Conservation (phyloP, 805 yeast genomes). For the Hanseniaspora taiwanica region DNA sequence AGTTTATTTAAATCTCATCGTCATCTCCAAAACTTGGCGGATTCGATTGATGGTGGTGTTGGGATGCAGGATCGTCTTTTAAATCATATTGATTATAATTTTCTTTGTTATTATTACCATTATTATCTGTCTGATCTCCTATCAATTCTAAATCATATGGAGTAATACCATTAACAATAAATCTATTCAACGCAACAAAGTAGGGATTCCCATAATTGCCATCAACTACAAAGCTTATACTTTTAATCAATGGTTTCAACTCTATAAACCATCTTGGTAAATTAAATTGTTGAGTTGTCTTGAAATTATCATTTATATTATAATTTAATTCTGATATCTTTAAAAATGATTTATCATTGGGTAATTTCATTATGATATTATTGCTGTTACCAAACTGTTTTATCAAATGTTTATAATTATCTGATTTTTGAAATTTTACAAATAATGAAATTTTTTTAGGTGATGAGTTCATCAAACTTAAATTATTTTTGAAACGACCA, state of each 20-base stretch:
- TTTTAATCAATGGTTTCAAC: slow-evolving; percentile 19
- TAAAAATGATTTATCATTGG: slow-evolving; percentile 13
- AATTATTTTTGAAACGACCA: slow-evolving; percentile 24
- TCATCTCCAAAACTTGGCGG: slow-evolving; percentile 1
- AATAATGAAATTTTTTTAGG: slow-evolving; percentile 25
- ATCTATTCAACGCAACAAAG: slow-evolving; percentile 26
- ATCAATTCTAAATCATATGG: slow-evolving; percentile 21
- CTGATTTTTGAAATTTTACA: slow-evolving; percentile 12
- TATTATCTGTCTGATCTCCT: too few species aligned
- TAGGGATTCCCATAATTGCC: slow-evolving; percentile 26
- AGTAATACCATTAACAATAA: slow-evolving; percentile 31
- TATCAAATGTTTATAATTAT: slow-evolving; percentile 1
- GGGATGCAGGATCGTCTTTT: neutral
- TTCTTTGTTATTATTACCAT: too few species aligned
- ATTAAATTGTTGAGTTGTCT: slow-evolving; percentile 18
- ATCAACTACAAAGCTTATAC: slow-evolving; percentile 20
- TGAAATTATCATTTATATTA: slow-evolving; percentile 10
- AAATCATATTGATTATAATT: neutral
- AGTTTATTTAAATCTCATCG: neutral
- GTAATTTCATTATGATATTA: slow-evolving; percentile 7
- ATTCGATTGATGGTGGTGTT: too few species aligned
- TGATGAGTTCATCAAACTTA: slow-evolving; percentile 27
- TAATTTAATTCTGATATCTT: slow-evolving; percentile 21
- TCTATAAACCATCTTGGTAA: slow-evolving; percentile 22
- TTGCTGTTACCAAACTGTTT: neutral